Evolutionary conservation across 2,329 filamentous ascomycete species (phyloP).

Genomic region (Pseudocercospora musae): DNA sequence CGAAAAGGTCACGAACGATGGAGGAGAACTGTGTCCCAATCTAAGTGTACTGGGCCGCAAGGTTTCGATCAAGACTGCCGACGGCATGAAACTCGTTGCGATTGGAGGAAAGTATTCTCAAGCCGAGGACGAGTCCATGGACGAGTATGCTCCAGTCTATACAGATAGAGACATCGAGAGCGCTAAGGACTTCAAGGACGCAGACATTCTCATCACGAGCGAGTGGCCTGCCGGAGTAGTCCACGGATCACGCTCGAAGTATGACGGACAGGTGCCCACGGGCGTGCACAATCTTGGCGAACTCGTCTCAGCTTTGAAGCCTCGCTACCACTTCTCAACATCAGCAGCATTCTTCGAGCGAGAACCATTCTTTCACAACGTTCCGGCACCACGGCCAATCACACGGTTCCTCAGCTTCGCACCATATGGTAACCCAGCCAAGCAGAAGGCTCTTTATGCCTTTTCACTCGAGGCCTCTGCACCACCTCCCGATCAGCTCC

Average conservation of each 20-base stretch:
- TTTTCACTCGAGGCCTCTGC: constrained; percentile 60
- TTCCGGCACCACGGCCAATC: constrained; percentile 48
- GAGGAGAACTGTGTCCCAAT: constrained; percentile 75
- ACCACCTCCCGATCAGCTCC: constrained; percentile 59
- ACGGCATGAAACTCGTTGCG: constrained; percentile 82
- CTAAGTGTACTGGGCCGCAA: constrained; percentile 86
- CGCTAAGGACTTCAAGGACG: constrained; percentile 62
- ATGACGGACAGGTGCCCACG: constrained; percentile 38
- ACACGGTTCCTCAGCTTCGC: constrained; percentile 92
- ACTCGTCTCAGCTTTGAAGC: constrained; percentile 73
- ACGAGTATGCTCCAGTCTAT: constrained; percentile 75
- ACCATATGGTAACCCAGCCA: constrained; percentile 68
- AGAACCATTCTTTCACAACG: constrained; percentile 78
- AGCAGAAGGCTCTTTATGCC: constrained; percentile 78
- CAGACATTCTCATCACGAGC: constrained; percentile 83
- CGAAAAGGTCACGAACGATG: constrained; percentile 69
- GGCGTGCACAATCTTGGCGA: constrained; percentile 62
- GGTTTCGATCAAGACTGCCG: constrained; percentile 81
- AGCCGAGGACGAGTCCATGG: constrained; percentile 33
- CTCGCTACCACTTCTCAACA: constrained; percentile 83
- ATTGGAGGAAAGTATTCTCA: constrained; percentile 63
- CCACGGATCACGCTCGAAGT: constrained; percentile 35
- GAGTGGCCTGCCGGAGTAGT: constrained; percentile 75
- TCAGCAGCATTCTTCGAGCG: constrained; percentile 80
- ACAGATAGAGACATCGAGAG: constrained; percentile 62